Base-by-base conservation (phyloP, 139 green algal species). In the Tetradesmus lagerheimii region DNA sequence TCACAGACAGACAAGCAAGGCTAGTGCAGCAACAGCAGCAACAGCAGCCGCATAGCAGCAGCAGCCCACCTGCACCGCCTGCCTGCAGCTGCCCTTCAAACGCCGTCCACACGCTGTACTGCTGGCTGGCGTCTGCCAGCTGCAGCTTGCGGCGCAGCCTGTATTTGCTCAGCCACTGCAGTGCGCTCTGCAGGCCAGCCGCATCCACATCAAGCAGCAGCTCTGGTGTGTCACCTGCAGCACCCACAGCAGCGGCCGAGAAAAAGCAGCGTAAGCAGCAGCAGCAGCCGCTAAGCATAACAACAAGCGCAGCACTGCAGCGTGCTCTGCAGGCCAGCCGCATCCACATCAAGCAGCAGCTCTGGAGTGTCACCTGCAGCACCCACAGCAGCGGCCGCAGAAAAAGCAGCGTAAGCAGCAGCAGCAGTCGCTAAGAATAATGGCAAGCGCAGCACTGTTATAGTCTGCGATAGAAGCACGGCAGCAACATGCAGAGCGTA, bases 91-190 rank as follows among this genome's bases (percentile, higher is more conserved):
- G 31, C 11, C 83, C 83, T 2, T 80, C 83, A 80, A 88, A 88
- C 0, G 83, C 83, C 1, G 83, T 29, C 83, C 83, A 88, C 38
- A 80, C 83, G 47, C 27, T 80, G 64, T 75, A 76, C 71, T 84
- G 71, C 2, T 27, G 27, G 34, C 71, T 89, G 71, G 37, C 85
- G 50, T 89, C 85, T 29, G 83, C 45, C 9, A 99, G 93, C 23
- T 93, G 86, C 6, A 99, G 88, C 34, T 95, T 94, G 23, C 95
- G 90, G 11, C 97, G 90, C 82, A 99, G 92, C 85, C 95, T 96
- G 89, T 98, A 97, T 90, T 90, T 90, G 43, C 86, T 92, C 23
- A 96, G 87, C 83, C 94, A 92, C 50, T 91, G 75, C 50, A 96
- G 31, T 35, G 93, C 80, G 20, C 93, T 90, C 2, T 53, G 43